These are phyloP conservation scores for Glycine latifolia DNA, from an alignment of 306 rosid genomes.

Conservation along the genomic window DNA sequence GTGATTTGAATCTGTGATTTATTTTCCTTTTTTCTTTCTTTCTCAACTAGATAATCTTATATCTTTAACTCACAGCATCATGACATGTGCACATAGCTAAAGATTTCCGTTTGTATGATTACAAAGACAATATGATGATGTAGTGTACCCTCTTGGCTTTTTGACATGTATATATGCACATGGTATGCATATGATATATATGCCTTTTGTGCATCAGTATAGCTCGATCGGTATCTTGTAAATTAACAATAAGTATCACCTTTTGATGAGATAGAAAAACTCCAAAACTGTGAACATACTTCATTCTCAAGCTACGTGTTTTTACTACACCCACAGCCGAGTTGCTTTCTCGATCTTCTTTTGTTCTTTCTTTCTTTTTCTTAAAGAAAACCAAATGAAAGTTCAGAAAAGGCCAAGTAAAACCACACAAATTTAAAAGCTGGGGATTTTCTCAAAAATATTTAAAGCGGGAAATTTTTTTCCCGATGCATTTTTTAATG, in stretches of 20 bases:
- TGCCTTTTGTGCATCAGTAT: constrained; percentile 31
- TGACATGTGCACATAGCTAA: constrained; percentile 40
- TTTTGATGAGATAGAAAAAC: constrained; percentile 55
- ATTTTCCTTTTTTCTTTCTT: no score
- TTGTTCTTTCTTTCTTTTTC: constrained; percentile 55
- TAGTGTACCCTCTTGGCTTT: constrained; percentile 21
- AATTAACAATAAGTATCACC: constrained; percentile 56
- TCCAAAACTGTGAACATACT: constrained; percentile 54
- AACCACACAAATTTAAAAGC: constrained; percentile 52
- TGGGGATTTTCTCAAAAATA: constrained; percentile 54
- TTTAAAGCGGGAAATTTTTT: constrained; percentile 51
- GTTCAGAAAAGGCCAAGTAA: constrained; percentile 59
- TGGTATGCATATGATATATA: constrained; percentile 31
- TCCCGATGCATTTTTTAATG: constrained; percentile 6
- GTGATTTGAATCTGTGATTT: no score
- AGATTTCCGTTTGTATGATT: constrained; percentile 29
- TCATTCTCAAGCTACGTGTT: constrained; percentile 77
- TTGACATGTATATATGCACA: constrained; percentile 36
- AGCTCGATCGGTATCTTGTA: constrained; percentile 39
- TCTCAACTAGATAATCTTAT: no score
- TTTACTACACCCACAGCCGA: constrained; percentile 43
- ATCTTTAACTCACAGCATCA: constrained; percentile 10
- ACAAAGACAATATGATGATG: constrained; percentile 31
- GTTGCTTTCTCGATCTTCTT: constrained; percentile 54
- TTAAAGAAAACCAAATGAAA: constrained; percentile 54